Evolutionary conservation across 768 basidiomycete genomes (phyloP), one percentile per base, ranked within the genome.

Genomic region (Boletus eberwhitei): DNA sequence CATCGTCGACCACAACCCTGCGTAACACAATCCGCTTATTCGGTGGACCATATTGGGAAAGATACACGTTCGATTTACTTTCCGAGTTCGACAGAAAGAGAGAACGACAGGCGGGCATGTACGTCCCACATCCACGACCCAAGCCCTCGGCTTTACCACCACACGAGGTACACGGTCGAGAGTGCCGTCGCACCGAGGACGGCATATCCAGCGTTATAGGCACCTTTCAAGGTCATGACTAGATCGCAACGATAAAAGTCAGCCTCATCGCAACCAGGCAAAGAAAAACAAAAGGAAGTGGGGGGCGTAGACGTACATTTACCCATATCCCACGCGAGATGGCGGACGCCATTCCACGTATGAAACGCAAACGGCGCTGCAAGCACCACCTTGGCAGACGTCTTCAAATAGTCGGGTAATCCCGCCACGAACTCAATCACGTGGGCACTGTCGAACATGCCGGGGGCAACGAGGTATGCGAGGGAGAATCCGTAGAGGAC

Each of bases 281-380:
- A 32, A 24, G 51, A 31, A 41, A 12, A 8, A 17, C 38, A 45
- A 11, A 2, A 14, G 5, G 24, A 22, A 22, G 22, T 22, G 24
- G 29, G 29, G 29, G 11, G 17, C 16, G 16, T 3, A 24, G 54
- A 84, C 94, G 61, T 64, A 98, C 96, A 87, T 78, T 87, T 88
- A 54, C 86, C 85, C 68, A 81, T 72, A 74, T 98, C 96, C 96
- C 96, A 98, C 34, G 73, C 71, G 64, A 98, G 74, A 77, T 98
- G 96, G 39, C 96, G 83, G 56, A 98, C 57, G 4, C 96, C 96
- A 72, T 98, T 98, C 72, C 85, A 78, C 8, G 83, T 81, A 75
- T 98, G 96, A 83, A 87, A 98, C 16, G 90, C 82, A 71, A 97
- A 96, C 1, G 95, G 92, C 4, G 82, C 79, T 13, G 93, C 93